A percentile compares a stretch with the other conserved stretches of the same genome.
phyloP scores from a whole-genome alignment of 495 filamentous ascomycete species.

The Sporormia fimetaria region DNA sequence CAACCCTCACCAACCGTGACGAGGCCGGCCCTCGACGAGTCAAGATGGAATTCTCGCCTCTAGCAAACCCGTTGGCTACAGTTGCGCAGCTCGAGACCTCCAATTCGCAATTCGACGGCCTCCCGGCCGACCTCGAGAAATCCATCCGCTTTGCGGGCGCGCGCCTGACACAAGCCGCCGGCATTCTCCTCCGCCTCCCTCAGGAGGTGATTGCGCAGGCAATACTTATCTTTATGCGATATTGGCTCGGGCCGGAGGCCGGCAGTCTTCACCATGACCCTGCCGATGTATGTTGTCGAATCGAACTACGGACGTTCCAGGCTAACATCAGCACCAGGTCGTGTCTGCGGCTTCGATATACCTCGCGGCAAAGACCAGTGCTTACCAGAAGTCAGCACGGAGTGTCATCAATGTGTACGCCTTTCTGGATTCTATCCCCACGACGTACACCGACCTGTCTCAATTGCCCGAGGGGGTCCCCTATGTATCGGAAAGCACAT shows the following conservation, averaged over 20 bases:
- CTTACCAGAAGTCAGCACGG: constrained; percentile 61
- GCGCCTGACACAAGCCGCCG: constrained; percentile 77
- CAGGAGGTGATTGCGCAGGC: constrained; percentile 85
- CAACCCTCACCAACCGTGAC: too few relatives aligned
- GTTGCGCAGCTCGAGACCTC: constrained; percentile 64
- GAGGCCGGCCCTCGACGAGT: too few relatives aligned
- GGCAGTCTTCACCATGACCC: constrained; percentile 49
- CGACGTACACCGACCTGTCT: constrained; percentile 43
- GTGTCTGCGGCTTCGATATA: constrained; percentile 73
- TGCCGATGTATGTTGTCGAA: constrained; percentile 37
- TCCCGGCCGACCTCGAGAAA: constrained; percentile 69
- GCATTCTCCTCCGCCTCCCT: constrained; percentile 70
- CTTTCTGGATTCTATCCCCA: constrained; percentile 63
- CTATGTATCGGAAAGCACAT: constrained; percentile 62
- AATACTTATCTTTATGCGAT: constrained; percentile 76
- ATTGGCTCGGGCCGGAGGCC: constrained; percentile 62
- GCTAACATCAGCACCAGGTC: constrained; percentile 41
- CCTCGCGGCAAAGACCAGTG: constrained; percentile 73
- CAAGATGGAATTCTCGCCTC: constrained; percentile 12
- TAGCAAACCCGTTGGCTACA: constrained; percentile 82
- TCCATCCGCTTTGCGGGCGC: constrained; percentile 55
- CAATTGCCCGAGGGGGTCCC: constrained; percentile 41
- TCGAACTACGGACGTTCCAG: not conserved
- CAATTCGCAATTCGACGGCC: constrained; percentile 52
- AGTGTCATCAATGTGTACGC: constrained; percentile 74